Evolutionary conservation across 1,284 basidiomycete species (phyloP).

Genomic region (Cutaneotrichosporon sp.): DNA sequence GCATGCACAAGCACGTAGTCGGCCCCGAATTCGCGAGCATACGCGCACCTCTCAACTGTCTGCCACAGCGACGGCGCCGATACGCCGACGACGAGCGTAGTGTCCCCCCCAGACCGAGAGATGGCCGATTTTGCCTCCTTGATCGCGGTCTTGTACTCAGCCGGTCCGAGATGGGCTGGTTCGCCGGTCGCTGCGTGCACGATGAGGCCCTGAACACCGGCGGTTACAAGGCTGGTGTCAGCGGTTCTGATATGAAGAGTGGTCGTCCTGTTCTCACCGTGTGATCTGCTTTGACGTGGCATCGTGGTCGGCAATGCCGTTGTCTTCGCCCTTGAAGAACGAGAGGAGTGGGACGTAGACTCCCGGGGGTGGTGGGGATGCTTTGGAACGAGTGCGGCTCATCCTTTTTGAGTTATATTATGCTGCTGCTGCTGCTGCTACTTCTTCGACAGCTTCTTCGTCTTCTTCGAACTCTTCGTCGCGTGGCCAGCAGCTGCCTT

Average conservation of each 20-base stretch:
- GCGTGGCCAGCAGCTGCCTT: no score
- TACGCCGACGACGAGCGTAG: background rate
- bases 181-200: background rate
- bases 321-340: background rate
- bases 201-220: background rate
- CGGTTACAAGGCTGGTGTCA: background rate
- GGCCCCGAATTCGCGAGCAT: background rate
- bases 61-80: background rate
- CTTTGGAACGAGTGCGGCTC: no score
- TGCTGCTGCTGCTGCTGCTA: no score
- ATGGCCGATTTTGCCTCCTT: background rate
- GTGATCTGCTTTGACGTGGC: background rate
- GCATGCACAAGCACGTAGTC: slow-evolving; percentile 2
- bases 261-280: no score
- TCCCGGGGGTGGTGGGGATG: background rate
- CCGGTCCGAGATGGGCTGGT: background rate
- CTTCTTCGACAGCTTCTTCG: no score
- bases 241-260: no score
- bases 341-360: background rate
- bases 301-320: background rate
- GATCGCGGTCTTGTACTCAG: background rate
- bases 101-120: background rate
- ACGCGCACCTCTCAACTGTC: background rate
- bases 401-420: no score
- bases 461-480: no score